A percentile compares a stretch with the other conserved stretches of the same genome.
Conservation (phyloP, 805 yeast genomes). For the Candida boleticola region DNA sequence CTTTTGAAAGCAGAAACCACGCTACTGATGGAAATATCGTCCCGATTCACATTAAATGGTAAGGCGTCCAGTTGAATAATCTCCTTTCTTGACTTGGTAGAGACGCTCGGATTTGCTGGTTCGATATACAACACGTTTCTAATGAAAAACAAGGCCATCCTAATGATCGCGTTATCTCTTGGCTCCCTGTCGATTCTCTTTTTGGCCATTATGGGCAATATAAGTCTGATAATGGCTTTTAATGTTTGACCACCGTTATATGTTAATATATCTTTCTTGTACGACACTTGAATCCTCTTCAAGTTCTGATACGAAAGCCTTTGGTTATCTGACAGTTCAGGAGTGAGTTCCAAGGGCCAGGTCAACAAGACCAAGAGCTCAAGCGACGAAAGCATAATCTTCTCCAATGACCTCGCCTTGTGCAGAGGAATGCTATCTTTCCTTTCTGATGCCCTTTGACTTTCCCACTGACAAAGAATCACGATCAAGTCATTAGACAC, state of each 20-base stretch:
- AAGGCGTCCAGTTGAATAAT: constrained; percentile 35
- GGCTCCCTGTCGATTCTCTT: constrained; percentile 56
- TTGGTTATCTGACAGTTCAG: constrained; percentile 58
- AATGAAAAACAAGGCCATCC: constrained; percentile 68
- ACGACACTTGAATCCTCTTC: constrained; percentile 62
- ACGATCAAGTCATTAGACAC: constrained; percentile 70
- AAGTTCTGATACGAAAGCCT: constrained; percentile 56
- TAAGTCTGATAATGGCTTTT: constrained; percentile 66
- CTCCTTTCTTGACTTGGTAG: constrained; percentile 40
- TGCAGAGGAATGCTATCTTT: constrained; percentile 28
- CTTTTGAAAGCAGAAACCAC: constrained; percentile 58
- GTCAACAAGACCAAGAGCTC: constrained; percentile 83
- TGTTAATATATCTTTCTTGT: constrained; percentile 66
- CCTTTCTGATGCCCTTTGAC: constrained; percentile 23
- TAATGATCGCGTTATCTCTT: constrained; percentile 70
- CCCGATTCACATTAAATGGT: constrained; percentile 56
- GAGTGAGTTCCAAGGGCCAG: constrained; percentile 75
- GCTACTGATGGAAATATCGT: constrained; percentile 65
- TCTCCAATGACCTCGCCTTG: constrained; percentile 40
- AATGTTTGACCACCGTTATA: constrained; percentile 61
- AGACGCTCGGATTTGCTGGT: constrained; percentile 57
- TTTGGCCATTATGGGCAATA: constrained; percentile 56
- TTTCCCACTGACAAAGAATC: constrained; percentile 74
- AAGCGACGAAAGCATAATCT: constrained; percentile 66
- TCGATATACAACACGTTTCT: constrained; percentile 79